Conservation (phyloP, 2,329 filamentous ascomycete genomes). For the Xylaria digitata region DNA sequence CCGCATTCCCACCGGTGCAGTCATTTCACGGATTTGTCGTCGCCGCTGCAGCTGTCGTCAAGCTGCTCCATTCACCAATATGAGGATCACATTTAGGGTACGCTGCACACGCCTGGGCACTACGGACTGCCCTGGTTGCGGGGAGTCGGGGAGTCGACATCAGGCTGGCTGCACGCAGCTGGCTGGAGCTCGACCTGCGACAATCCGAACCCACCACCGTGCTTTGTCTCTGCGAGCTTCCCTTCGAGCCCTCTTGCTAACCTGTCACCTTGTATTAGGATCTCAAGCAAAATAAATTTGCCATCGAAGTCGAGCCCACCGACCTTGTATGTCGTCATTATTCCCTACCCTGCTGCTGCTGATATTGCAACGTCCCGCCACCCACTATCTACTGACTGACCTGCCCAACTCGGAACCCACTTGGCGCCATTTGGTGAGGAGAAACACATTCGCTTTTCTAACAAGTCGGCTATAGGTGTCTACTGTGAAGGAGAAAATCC, state of each 20-base stretch:
- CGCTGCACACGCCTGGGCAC: constrained; percentile 39
- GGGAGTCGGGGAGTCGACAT: constrained; percentile 34
- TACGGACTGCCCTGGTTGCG: constrained; percentile 7
- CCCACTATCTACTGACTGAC: not conserved
- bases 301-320: constrained; percentile 91
- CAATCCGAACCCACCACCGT: constrained; percentile 31
- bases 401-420: constrained; percentile 18
- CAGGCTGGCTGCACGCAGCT: constrained; percentile 40
- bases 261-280: constrained; percentile 67
- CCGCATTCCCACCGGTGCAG: constrained; percentile 15
- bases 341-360: constrained; percentile 34
- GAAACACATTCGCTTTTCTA: constrained; percentile 27
- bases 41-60: constrained; percentile 43
- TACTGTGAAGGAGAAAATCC: constrained; percentile 91
- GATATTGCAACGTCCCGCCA: constrained; percentile 22
- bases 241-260: constrained; percentile 19
- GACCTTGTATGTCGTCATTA: constrained; percentile 78
- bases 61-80: constrained; percentile 56
- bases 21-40: constrained; percentile 9
- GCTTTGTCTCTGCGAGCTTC: constrained; percentile 16
- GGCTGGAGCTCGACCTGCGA: constrained; percentile 33
- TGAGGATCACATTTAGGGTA: constrained; percentile 78
- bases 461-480: constrained; percentile 72
- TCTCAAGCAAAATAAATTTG: constrained; percentile 98
- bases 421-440: constrained; percentile 14